These are phyloP conservation scores for Hapsidospora chrysogenum DNA, from an alignment of 495 filamentous ascomycete genomes.

Conservation along the genomic window DNA sequence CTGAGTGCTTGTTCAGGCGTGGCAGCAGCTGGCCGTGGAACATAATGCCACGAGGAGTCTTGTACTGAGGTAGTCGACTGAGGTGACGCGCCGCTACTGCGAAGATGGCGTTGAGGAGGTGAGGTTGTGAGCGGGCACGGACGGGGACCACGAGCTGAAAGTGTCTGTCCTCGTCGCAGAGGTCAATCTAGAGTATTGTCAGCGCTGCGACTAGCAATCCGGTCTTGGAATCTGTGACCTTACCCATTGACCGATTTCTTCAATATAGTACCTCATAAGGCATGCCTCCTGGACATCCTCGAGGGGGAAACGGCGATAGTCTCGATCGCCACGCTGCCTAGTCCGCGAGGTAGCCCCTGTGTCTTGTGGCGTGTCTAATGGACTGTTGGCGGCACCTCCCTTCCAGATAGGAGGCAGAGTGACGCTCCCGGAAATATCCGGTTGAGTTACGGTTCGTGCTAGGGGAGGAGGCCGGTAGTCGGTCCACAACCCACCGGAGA, in stretches of 20 bases:
- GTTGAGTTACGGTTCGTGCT: too few species aligned
- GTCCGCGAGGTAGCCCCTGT: neutral
- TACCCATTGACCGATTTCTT: constrained; percentile 1
- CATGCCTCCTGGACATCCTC: constrained; percentile 1
- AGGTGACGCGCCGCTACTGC: constrained; percentile 1
- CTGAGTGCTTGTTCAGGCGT: neutral
- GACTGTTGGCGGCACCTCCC: neutral
- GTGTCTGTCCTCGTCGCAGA: constrained; percentile 1
- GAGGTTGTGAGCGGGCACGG: neutral
- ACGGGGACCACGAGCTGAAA: neutral
- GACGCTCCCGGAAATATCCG: neutral
- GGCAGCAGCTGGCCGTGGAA: constrained; percentile 1
- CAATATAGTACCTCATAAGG: neutral
- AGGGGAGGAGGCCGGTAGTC: too few species aligned
- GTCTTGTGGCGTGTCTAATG: neutral
- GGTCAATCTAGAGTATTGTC: constrained; percentile 1
- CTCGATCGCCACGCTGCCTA: neutral
- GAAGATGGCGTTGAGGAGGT: constrained; percentile 2
- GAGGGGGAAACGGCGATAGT: neutral
- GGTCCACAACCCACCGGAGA: too few species aligned
- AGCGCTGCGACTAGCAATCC: neutral
- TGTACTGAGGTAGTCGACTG: constrained; percentile 1
- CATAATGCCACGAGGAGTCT: neutral
- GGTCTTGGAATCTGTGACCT: neutral
- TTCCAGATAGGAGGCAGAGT: neutral